Base-by-base conservation (phyloP, 352 stramenopile species). In the Pythium insidiosum region DNA sequence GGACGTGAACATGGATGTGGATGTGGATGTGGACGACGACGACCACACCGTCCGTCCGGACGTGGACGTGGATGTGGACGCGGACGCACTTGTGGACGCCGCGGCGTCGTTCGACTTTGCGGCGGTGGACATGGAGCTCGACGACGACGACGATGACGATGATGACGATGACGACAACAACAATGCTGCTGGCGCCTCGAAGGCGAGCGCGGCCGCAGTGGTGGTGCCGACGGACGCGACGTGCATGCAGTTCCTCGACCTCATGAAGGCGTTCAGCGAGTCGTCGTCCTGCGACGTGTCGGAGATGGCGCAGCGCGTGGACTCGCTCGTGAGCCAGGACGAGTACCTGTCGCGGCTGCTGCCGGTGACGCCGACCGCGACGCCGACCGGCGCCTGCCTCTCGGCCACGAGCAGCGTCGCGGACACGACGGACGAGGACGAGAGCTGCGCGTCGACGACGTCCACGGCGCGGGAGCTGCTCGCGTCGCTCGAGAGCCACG, bases 221-320 rank as follows among this genome's bases (percentile, higher is more conserved):
- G 21, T 53, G 9, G 51, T 59, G 28, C 47, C 39, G 0, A 33
- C 52, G 9, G 40, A 60, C 31, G 52, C 52, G 11, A 61, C 53
- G 19, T 61, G 53, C 30, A 42, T 57, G 24, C 53, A 68, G 44
- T 68, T 68, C 28, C 26, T 68, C 2, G 37, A 55, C 38, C 51
- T 68, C 36, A 68, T 68, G 58, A 62, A 63, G 44, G 58, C 56
- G 15, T 68, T 64, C 43, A 57, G 47, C 15, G 47, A 62, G 20
- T 59, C 56, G 21, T 38, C 49, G n/a, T n/a, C n/a, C 6, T 59
- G 59, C 40, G 55, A 63, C 39, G 43, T 58, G 10, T 58, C 23
- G 12, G 58, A 68, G 38, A 61, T 68, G 53, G 56, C 52, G 37
- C 47, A 63, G 41, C 58, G 58, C 36, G 56, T 68, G 31, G 52